Conservation (phyloP, 257 asterid genomes). For the Vinca minor region DNA sequence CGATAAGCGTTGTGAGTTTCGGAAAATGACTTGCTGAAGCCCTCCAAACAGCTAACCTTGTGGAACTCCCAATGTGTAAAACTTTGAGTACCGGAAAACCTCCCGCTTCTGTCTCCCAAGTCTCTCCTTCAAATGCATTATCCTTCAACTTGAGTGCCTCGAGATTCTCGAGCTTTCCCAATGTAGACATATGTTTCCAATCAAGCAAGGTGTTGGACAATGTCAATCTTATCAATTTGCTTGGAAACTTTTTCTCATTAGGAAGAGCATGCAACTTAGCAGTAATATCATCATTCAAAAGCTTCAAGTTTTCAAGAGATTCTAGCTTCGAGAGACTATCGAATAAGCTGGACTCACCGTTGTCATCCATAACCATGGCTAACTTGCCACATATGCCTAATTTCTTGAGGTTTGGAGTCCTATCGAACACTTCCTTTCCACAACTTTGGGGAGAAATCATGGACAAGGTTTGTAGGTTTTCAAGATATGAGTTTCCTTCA, state of each 20-base stretch:
- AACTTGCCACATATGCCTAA: constrained; percentile 21
- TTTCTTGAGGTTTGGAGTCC: constrained; percentile 14
- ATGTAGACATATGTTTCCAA: constrained; percentile 19
- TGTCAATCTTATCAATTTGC: constrained; percentile 11
- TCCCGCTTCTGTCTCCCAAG: constrained; percentile 17
- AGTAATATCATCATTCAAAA: constrained; percentile 12
- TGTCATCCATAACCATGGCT: neutral
- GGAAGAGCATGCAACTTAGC: constrained; percentile 12
- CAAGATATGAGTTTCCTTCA: neutral
- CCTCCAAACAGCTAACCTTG: constrained; percentile 9
- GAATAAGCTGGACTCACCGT: neutral
- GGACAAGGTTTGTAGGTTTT: constrained; percentile 18
- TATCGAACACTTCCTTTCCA: constrained; percentile 6
- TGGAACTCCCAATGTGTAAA: constrained; percentile 11
- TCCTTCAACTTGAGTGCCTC: constrained; percentile 25
- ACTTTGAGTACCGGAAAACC: constrained; percentile 17
- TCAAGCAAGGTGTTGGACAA: constrained; percentile 17
- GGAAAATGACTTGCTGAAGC: constrained; percentile 17
- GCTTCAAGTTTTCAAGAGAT: constrained; percentile 19
- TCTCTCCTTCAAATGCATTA: constrained; percentile 21
- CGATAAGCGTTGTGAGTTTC: constrained; percentile 1
- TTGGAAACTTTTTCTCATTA: constrained; percentile 11
- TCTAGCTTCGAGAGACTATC: constrained; percentile 4
- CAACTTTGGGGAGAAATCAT: constrained; percentile 22
- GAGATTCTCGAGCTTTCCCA: constrained; percentile 22